phyloP scores from a whole-genome alignment of 352 stramenopile species.

The Phytophthora rubi region DNA sequence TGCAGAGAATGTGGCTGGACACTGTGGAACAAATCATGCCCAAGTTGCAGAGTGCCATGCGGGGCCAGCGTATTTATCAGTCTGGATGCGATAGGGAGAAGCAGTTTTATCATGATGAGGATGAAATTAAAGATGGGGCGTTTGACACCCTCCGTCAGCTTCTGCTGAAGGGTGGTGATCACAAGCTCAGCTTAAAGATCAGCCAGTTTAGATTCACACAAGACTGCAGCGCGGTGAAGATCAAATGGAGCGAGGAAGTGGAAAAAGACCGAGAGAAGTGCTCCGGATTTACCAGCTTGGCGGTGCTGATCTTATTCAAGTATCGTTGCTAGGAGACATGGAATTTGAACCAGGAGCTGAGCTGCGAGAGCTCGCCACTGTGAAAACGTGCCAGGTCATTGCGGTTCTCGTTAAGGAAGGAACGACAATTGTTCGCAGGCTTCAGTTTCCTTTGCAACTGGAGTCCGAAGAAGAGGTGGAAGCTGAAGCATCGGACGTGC shows the following conservation, averaged over 20 bases:
- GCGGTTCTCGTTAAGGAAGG: conserved; percentile 23
- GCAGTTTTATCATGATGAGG: background rate
- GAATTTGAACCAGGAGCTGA: conserved; percentile 23
- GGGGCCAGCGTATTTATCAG: background rate
- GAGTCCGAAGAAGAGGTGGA: background rate
- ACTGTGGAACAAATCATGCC: background rate
- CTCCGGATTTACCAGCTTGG: conserved; percentile 17
- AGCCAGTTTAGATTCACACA: background rate
- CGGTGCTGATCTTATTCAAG: background rate
- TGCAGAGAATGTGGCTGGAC: conserved; percentile 8
- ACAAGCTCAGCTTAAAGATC: background rate
- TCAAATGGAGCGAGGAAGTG: conserved; percentile 25
- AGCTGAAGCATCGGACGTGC: conserved; percentile 7
- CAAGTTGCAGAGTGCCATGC: background rate
- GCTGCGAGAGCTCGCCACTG: conserved; percentile 18
- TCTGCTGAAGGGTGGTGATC: background rate
- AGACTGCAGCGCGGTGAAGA: conserved; percentile 5
- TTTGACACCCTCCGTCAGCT: background rate
- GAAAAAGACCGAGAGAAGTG: conserved; percentile 23
- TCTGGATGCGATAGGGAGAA: background rate
- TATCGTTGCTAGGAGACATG: conserved; percentile 13
- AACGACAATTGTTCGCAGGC: conserved; percentile 14
- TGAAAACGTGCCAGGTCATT: conserved; percentile 18
- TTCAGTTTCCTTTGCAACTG: conserved; percentile 11
- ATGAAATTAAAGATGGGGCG: background rate